Conservation (phyloP, 2,329 filamentous ascomycete genomes). For the Exutisphaerella laricina region DNA sequence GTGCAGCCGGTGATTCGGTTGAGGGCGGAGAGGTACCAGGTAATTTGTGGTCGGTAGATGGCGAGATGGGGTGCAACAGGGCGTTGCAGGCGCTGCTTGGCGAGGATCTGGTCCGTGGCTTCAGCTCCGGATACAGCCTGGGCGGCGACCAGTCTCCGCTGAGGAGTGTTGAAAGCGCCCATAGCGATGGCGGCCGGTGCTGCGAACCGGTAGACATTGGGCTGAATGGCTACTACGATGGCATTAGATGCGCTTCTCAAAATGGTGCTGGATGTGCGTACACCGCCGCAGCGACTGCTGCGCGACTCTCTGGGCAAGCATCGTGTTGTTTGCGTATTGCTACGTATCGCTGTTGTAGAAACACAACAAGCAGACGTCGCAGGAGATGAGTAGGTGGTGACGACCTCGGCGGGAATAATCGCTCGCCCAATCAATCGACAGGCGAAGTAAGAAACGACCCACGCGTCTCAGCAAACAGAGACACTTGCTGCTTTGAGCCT, state of each 20-base stretch:
- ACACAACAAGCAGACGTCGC: conserved; percentile 26
- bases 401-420: too few species aligned
- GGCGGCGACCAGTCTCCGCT: conserved; percentile 50
- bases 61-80: conserved; percentile 78
- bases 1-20: conserved; percentile 77
- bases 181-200: conserved; percentile 41
- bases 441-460: too few species aligned
- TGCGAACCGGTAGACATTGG: conserved; percentile 42
- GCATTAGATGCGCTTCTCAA: conserved; percentile 14
- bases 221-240: conserved; percentile 39
- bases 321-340: too few species aligned
- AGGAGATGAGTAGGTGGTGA: neutral
- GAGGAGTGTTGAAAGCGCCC: conserved; percentile 35
- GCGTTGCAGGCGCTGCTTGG: conserved; percentile 71
- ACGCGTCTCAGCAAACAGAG: too few species aligned
- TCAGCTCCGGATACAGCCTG: conserved; percentile 52
- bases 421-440: too few species aligned
- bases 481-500: too few species aligned
- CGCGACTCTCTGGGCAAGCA: conserved; percentile 42
- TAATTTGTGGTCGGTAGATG: conserved; percentile 84
- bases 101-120: conserved; percentile 60
- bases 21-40: conserved; percentile 69
- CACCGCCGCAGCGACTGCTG: conserved; percentile 39
- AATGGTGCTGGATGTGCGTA: conserved; percentile 8
- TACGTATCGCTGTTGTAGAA: conserved; percentile 11